Conservation (phyloP, 2,329 filamentous ascomycete genomes). For the Penicillium oxalicum region DNA sequence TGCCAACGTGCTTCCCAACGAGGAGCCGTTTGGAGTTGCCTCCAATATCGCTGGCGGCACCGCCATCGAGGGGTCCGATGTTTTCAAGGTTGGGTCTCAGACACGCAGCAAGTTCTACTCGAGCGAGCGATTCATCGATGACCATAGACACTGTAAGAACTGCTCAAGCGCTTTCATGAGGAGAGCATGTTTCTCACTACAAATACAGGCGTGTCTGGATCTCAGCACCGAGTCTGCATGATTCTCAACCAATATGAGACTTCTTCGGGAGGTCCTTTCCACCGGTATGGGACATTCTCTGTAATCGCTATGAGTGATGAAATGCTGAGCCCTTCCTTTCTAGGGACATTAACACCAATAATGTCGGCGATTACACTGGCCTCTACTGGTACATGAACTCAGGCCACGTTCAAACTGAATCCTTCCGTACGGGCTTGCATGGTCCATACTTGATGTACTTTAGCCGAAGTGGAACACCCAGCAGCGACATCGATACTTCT, state of each 20-base stretch:
- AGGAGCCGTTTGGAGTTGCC: slow-evolving; percentile 50
- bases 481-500: slow-evolving; percentile 47
- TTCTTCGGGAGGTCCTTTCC: slow-evolving; percentile 62
- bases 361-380: slow-evolving; percentile 52
- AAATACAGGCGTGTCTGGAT: slow-evolving; percentile 26
- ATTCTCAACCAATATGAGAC: slow-evolving; percentile 53
- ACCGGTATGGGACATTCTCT: slow-evolving; percentile 30
- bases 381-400: slow-evolving; percentile 67
- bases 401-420: slow-evolving; percentile 57
- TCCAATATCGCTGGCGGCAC: slow-evolving; percentile 52
- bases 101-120: slow-evolving; percentile 67
- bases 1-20: slow-evolving; percentile 45
- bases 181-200: background rate
- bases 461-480: slow-evolving; percentile 52
- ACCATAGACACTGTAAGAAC: slow-evolving; percentile 52
- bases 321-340: slow-evolving; percentile 17
- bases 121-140: slow-evolving; percentile 64
- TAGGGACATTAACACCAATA: slow-evolving; percentile 60
- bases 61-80: slow-evolving; percentile 54
- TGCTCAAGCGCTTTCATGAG: too few species aligned
- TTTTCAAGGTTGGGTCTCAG: slow-evolving; percentile 54
- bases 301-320: too few species aligned
- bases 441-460: slow-evolving; percentile 61
- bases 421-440: slow-evolving; percentile 57
- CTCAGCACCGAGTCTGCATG: slow-evolving; percentile 55